Evolutionary conservation across 2,329 filamentous ascomycete genomes (phyloP), one percentile per base, ranked within the genome.

Genomic region (Ustilaginoidea virens): DNA sequence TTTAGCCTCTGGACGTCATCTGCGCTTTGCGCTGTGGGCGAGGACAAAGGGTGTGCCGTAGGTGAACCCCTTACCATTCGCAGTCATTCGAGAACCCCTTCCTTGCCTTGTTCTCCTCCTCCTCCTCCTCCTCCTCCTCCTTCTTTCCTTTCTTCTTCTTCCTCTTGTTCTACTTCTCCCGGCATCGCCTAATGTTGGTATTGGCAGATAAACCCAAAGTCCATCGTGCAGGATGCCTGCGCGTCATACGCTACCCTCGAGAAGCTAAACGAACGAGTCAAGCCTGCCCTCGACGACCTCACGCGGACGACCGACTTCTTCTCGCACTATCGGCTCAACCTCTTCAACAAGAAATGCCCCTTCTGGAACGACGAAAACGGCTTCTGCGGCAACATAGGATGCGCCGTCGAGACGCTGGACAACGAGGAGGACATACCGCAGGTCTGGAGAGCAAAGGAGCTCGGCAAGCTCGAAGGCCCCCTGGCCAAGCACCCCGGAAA

Each of bases 341-440:
- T 98, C 13, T 98, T 83, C 56, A 80, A 92, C 54, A 93, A 90
- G 54, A 74, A 72, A 56, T 98, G 90, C 47, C 90, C 90, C 0
- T 98, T 96, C 52, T 98, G 90, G 87, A 72, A 76, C 47, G 90
- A 98, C 52, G 77, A 85, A 36, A 79, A 80, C 53, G 82, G 82
- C 52, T 81, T 94, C 67, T 98, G 90, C 55, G 90, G 86, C 39
- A 98, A 98, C 56, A 85, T 92, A 42, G 90, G 86, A 13, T 98
- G 90, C 51, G 81, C 87, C 8, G 90, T 98, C 12, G 85, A 90
- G 48, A 96, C 87, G 1, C 66, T 96, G 35, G 87, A 96, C 31
- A 86, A 92, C 39, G 87, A 98, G 54, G 80, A 92, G 37, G 87
- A 96, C 39, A 85, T 98, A 31, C 90, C 90, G 7, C 61, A 70